Percentiles rank a stretch among this genome's conserved stretches.
Evolutionary conservation across 148 eudicot genomes (phyloP).

Genomic region (Salicornia ramosissima): DNA sequence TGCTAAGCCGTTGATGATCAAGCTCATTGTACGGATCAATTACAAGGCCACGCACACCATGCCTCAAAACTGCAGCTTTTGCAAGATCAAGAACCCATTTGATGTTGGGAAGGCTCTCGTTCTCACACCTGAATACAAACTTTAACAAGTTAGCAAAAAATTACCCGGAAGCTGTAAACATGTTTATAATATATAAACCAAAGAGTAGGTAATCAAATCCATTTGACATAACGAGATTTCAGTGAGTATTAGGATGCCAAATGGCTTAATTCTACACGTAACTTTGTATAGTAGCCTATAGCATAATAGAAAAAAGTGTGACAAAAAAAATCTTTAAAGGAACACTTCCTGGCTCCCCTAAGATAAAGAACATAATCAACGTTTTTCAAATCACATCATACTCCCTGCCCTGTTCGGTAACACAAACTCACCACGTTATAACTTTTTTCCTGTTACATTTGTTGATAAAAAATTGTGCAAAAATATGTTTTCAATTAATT

Average conservation of each 20-base stretch:
- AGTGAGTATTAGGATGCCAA: background rate
- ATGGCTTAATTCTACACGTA: background rate
- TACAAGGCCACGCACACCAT: slow-evolving; percentile 91
- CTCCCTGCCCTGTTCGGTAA: too few relatives aligned
- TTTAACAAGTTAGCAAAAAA: slow-evolving; percentile 1
- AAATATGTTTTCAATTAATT: too few relatives aligned
- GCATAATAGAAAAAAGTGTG: background rate
- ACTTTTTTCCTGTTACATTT: too few relatives aligned
- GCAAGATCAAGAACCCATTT: slow-evolving; percentile 90
- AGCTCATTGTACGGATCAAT: slow-evolving; percentile 99
- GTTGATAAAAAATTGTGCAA: too few relatives aligned
- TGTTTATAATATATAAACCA: background rate
- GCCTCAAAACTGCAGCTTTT: slow-evolving; percentile 83
- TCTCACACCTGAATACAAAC: slow-evolving; percentile 63
- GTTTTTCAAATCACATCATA: too few relatives aligned
- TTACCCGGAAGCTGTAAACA: background rate
- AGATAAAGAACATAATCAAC: background rate
- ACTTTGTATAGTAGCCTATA: background rate
- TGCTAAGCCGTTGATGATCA: slow-evolving; percentile 81
- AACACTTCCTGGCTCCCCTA: background rate
- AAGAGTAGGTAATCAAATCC: background rate
- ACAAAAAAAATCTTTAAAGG: background rate
- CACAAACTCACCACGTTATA: too few relatives aligned
- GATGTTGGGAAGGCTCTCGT: slow-evolving; percentile 82
- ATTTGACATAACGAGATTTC: background rate